Evolutionary conservation across 345 rosid genomes (phyloP).

Genomic region (Pistacia vera): DNA sequence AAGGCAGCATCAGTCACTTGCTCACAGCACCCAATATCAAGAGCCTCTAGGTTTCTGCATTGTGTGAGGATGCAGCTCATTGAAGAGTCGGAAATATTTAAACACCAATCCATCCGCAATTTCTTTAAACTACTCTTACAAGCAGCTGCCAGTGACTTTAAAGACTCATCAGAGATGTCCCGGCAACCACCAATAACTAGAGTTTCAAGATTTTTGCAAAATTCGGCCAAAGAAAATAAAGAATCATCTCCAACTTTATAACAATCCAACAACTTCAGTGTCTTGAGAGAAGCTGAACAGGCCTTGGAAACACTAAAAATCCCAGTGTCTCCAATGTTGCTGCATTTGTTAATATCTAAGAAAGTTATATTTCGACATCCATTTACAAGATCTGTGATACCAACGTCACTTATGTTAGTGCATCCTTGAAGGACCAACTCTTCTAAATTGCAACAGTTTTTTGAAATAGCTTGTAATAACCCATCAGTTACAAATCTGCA

Average conservation of each 20-base stretch:
- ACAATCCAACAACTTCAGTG: conserved; percentile 82
- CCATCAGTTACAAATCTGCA: conserved; percentile 71
- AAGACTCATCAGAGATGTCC: conserved; percentile 62
- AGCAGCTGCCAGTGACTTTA: conserved; percentile 61
- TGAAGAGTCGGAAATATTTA: conserved; percentile 71
- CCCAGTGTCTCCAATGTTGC: conserved; percentile 70
- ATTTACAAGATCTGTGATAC: conserved; percentile 63
- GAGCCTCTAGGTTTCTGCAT: conserved; percentile 82
- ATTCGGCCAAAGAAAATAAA: conserved; percentile 55
- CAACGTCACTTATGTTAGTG: conserved; percentile 61
- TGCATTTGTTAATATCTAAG: conserved; percentile 86
- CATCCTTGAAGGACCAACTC: conserved; percentile 83
- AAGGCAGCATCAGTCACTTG: conserved; percentile 78
- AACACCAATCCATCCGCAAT: conserved; percentile 96
- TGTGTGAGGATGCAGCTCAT: conserved; percentile 58
- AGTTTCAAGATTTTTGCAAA: conserved; percentile 74
- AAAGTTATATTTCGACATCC: conserved; percentile 63
- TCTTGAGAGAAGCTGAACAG: conserved; percentile 68
- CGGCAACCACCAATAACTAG: conserved; percentile 82
- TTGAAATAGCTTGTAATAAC: conserved; percentile 52
- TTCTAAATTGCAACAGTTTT: conserved; percentile 59
- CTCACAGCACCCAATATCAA: conserved; percentile 89
- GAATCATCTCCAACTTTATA: conserved; percentile 74
- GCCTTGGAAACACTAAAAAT: conserved; percentile 63
- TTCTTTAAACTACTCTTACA: conserved; percentile 68